These are phyloP conservation scores for Crepidotus sp. DNA, from an alignment of 1,284 basidiomycete genomes.

Conservation along the genomic window DNA sequence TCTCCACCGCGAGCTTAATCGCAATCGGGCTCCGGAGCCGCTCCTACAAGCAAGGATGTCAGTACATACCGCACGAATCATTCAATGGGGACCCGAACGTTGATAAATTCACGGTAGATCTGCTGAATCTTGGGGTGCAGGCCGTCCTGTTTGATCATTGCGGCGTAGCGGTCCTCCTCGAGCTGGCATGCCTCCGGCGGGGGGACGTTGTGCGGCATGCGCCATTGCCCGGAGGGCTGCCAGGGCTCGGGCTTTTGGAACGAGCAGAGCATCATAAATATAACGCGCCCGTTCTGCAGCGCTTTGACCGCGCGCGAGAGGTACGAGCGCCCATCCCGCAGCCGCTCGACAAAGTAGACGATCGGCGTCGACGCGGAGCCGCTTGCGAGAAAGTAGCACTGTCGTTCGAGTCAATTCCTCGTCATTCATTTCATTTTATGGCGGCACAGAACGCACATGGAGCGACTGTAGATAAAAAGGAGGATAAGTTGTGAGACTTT, in stretches of 20 bases:
- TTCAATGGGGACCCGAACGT: constrained; percentile 25
- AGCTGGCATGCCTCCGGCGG: constrained; percentile 60
- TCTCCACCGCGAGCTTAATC: constrained; percentile 43
- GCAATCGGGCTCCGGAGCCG: constrained; percentile 61
- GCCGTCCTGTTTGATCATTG: constrained; percentile 27
- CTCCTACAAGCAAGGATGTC: too few species aligned
- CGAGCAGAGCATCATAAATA: constrained; percentile 82
- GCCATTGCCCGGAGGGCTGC: constrained; percentile 59
- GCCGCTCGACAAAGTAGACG: constrained; percentile 77
- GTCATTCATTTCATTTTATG: background rate
- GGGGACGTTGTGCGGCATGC: constrained; percentile 51
- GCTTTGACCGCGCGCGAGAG: constrained; percentile 64
- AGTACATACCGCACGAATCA: background rate
- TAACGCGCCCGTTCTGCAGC: constrained; percentile 61
- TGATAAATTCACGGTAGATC: constrained; percentile 33
- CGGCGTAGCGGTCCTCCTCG: constrained; percentile 41
- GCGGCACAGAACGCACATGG: constrained; percentile 37
- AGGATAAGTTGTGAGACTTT: background rate
- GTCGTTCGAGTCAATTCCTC: constrained; percentile 3
- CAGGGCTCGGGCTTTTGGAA: constrained; percentile 77
- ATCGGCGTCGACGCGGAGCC: constrained; percentile 74
- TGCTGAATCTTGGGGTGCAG: constrained; percentile 27
- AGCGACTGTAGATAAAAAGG: constrained; percentile 40
- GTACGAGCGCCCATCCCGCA: constrained; percentile 76
- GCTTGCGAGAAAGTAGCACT: constrained; percentile 79